Conservation (phyloP, 1,139 yeast species). For the Magnusiomyces sp. region DNA sequence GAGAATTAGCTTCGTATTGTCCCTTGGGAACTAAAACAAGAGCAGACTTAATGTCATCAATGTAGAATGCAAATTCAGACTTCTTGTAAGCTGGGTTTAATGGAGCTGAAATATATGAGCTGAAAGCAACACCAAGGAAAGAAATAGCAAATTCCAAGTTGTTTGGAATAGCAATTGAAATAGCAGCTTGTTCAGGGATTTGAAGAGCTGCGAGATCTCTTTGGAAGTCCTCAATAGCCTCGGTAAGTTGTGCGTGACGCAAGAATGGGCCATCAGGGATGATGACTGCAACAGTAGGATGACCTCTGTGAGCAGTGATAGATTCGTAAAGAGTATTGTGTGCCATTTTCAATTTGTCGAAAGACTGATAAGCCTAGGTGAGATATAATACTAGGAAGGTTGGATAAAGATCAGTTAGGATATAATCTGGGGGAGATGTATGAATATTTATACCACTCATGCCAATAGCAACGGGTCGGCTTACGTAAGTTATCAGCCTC, state of each 20-base stretch:
- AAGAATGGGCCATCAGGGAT: constrained; percentile 26
- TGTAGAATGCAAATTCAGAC: constrained; percentile 51
- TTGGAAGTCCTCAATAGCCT: constrained; percentile 24
- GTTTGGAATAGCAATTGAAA: constrained; percentile 54
- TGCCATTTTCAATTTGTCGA: neutral
- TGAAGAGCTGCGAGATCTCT: constrained; percentile 26
- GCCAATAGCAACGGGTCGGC: too few relatives aligned
- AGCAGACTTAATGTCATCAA: constrained; percentile 48
- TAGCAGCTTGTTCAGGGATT: constrained; percentile 36
- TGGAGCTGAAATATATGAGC: constrained; percentile 55
- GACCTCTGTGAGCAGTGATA: constrained; percentile 9
- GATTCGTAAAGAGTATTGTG: constrained; percentile 19
- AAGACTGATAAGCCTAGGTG: too few relatives aligned
- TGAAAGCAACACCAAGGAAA: constrained; percentile 47
- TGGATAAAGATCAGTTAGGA: too few relatives aligned
- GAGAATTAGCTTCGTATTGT: constrained; percentile 30
- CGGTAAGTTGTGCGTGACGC: constrained; percentile 23
- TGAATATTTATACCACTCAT: too few relatives aligned
- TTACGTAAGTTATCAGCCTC: too few relatives aligned
- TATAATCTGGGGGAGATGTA: too few relatives aligned
- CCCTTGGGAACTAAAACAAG: constrained; percentile 51
- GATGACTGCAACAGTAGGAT: constrained; percentile 19
- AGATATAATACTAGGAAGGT: neutral
- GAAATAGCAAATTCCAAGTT: constrained; percentile 47
- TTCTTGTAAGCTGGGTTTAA: constrained; percentile 53